Percentiles rank a stretch among this genome's conserved stretches.
These are phyloP conservation scores for Neopestalotiopsis clavispora DNA, from an alignment of 2,329 filamentous ascomycete genomes.

Conservation along the genomic window DNA sequence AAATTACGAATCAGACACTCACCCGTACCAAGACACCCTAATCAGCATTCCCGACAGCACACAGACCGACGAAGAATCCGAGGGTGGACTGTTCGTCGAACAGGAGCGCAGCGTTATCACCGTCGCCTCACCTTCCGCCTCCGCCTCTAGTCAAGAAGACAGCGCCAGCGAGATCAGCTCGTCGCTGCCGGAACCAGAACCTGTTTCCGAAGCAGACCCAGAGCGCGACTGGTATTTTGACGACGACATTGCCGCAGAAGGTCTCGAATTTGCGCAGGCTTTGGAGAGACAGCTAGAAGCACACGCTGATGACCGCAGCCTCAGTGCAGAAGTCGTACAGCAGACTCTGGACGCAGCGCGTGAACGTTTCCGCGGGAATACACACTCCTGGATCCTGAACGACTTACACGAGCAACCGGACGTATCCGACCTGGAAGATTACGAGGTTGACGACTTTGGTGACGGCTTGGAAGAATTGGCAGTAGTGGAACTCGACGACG, in stretches of 20 bases:
- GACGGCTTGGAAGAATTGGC: background rate
- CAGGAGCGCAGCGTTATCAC: slow-evolving; percentile 10
- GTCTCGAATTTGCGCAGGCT: background rate
- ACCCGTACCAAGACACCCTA: background rate
- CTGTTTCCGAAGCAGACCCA: background rate
- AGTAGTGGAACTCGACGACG: background rate
- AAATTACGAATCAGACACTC: slow-evolving; percentile 3
- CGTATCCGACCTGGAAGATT: background rate
- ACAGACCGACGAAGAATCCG: background rate
- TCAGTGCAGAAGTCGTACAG: slow-evolving; percentile 16
- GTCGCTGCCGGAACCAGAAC: background rate
- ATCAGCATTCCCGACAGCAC: background rate
- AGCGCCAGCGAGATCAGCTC: background rate
- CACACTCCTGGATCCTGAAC: background rate
- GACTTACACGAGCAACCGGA: background rate
- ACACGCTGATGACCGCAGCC: background rate
- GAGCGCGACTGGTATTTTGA: background rate
- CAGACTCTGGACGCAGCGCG: slow-evolving; percentile 8
- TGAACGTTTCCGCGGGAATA: background rate
- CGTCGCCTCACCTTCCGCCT: background rate
- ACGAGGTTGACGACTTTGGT: slow-evolving; percentile 9
- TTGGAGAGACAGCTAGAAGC: background rate
- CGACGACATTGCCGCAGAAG: background rate
- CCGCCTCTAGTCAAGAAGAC: background rate
- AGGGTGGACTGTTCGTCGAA: slow-evolving; percentile 12